Evolutionary conservation across 228 moss, liverwort and hornwort species (phyloP).

Genomic region (Sphagnum magellanicum): DNA sequence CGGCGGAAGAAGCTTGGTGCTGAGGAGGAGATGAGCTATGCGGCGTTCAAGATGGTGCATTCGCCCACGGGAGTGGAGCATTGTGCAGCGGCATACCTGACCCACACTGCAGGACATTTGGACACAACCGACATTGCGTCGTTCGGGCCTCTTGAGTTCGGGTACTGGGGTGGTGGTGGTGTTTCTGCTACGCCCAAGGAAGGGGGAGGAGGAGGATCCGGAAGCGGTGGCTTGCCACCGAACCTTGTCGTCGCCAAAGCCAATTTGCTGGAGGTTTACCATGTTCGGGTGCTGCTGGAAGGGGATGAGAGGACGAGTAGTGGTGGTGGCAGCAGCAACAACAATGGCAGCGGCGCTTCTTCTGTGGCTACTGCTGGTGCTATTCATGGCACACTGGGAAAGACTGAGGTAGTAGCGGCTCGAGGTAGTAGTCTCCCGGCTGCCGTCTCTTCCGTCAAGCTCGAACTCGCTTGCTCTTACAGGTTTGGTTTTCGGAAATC

Average conservation of each 20-base stretch:
- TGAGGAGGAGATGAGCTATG: conserved; percentile 80
- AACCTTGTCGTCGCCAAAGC: conserved; percentile 91
- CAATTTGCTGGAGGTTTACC: conserved; percentile 79
- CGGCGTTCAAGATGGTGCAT: conserved; percentile 96
- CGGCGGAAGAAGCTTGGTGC: too few species aligned
- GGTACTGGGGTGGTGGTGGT: conserved; percentile 46
- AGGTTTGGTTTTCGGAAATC: conserved; percentile 14
- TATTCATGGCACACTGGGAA: conserved; percentile 31
- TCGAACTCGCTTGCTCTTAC: conserved; percentile 91
- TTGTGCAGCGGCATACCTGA: conserved; percentile 91
- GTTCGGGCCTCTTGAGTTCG: conserved; percentile 24
- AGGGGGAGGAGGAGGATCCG: conserved; percentile 12
- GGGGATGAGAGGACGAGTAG: conserved; percentile 34
- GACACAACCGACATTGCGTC: conserved; percentile 21
- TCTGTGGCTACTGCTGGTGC: not conserved
- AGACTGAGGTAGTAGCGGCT: conserved; percentile 51
- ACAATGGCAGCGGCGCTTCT: conserved; percentile 14
- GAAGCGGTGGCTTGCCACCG: conserved; percentile 49
- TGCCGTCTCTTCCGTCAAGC: conserved; percentile 88
- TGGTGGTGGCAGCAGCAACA: too few species aligned
- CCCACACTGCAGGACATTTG: conserved; percentile 69
- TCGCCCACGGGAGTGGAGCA: conserved; percentile 92
- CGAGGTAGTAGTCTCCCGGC: conserved; percentile 78
- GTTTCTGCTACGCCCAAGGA: conserved; percentile 31
- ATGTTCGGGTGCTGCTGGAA: conserved; percentile 64